phyloP scores from a whole-genome alignment of 345 rosid species.

The Citrus australasica region DNA sequence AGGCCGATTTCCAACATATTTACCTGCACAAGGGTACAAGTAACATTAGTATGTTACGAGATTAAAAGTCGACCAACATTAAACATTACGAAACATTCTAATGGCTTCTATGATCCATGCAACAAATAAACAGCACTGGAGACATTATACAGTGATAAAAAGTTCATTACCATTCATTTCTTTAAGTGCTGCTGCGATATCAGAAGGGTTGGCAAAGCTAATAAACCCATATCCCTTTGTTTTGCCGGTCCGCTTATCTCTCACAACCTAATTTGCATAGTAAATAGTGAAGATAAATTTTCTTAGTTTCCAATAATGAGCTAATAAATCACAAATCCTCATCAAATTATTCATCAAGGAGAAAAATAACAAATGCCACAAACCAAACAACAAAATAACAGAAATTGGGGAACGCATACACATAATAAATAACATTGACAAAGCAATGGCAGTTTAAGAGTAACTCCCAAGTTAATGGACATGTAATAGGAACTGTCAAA shows the following conservation, averaged over 20 bases:
- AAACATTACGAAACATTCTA: background rate
- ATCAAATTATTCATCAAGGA: background rate
- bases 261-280: conserved; percentile 60
- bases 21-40: conserved; percentile 47
- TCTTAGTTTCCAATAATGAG: background rate
- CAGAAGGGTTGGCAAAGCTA: conserved; percentile 85
- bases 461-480: background rate
- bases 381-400: background rate
- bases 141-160: background rate
- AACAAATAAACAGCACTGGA: background rate
- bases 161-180: conserved; percentile 82
- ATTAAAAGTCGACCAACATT: background rate
- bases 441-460: background rate
- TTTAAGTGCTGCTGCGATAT: conserved; percentile 86
- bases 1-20: conserved; percentile 96
- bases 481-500: background rate
- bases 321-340: background rate
- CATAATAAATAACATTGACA: background rate
- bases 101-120: background rate
- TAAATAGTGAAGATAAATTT: background rate
- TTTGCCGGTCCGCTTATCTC: conserved; percentile 98
- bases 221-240: conserved; percentile 97
- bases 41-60: background rate
- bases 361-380: background rate
- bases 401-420: background rate